Conservation (phyloP, 225 moss, liverwort and hornwort species). For the Antitrichia curtipendula region DNA sequence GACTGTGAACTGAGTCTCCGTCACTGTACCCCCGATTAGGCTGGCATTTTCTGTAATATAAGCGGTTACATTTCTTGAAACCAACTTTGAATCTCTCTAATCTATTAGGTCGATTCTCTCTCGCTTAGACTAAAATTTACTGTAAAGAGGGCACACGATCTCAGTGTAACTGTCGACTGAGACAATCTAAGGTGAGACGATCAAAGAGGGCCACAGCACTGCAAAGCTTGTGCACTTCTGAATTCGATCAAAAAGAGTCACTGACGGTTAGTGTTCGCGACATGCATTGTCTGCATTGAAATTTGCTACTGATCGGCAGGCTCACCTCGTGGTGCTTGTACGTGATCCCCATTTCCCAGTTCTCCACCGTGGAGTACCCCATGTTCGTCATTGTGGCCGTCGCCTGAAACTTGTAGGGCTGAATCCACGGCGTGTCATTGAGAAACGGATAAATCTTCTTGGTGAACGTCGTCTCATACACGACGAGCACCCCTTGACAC, state of each 20-base stretch:
- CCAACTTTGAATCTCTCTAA: not conserved
- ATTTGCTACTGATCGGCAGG: not conserved
- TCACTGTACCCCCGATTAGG: not conserved
- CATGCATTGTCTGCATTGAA: not conserved
- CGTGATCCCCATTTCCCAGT: conserved; percentile 60
- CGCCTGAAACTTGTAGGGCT: conserved; percentile 63
- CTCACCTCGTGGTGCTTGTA: conserved; percentile 62
- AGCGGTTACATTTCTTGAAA: not conserved
- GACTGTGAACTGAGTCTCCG: not conserved
- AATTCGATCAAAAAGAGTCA: not conserved
- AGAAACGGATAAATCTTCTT: conserved; percentile 39
- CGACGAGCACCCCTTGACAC: conserved; percentile 32
- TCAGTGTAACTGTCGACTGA: not conserved
- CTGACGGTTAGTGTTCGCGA: not conserved
- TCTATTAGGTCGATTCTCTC: not conserved
- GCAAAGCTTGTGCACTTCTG: not conserved
- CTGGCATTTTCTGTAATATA: not conserved
- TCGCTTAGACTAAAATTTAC: not conserved
- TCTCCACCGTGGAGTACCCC: conserved; percentile 40
- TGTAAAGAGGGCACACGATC: not conserved
- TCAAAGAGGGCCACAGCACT: not conserved
- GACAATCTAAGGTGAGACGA: not conserved
- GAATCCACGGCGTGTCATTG: conserved; percentile 52
- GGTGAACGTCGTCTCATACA: conserved; percentile 25
- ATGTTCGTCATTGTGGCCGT: conserved; percentile 43